Evolutionary conservation across 2,329 filamentous ascomycete genomes (phyloP), one percentile per base, ranked within the genome.

Genomic region (Pseudocercospora pini-densiflorae): DNA sequence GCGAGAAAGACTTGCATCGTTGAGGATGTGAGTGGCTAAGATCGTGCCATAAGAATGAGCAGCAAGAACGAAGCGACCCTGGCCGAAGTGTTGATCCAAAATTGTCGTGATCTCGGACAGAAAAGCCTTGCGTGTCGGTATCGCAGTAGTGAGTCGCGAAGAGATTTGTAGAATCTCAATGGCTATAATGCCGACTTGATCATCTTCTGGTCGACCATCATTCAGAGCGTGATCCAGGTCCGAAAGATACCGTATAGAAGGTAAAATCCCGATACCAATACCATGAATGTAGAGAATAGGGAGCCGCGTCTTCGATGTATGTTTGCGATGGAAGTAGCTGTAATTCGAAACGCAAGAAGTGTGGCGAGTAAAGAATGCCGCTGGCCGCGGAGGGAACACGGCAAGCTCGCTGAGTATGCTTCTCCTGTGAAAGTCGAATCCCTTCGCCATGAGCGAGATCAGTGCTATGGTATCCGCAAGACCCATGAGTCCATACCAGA

Each of bases 281-380:
- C 90, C 90, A 71, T 92, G 90, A 57, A 92, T 82, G 77, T 91
- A 92, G 3, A 92, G 77, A 7, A 92, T 77, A 0, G 90, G 90
- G 0, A 86, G 78, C 49, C 82, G 81, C 0, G 81, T 85, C 60
- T 82, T 83, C 1, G 87, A 88, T 0, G 83, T 87, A 73, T 92
- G 89, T 5, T 87, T 87, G 1, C 86, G 84, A 71, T 89, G 82
- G 87, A 89, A 92, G 80, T 92, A 92, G 67, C 85, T 84, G 5
- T 91, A 69, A 9, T 80, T 77, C 3, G 79, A 72, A 5, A 83
- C 83, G 3, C 83, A 80, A 1, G 88, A 89, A 24, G 77, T 77
- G 9, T 79, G 79, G 5, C 76, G 74, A 5, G 83, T 79, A 55
- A 86, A 71, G 3, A 87, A 69, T 36, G 79, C 81, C 62, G 86